Evolutionary conservation across 2,329 filamentous ascomycete genomes (phyloP), one percentile per base, ranked within the genome.

Genomic region (Penicillium concentricum): DNA sequence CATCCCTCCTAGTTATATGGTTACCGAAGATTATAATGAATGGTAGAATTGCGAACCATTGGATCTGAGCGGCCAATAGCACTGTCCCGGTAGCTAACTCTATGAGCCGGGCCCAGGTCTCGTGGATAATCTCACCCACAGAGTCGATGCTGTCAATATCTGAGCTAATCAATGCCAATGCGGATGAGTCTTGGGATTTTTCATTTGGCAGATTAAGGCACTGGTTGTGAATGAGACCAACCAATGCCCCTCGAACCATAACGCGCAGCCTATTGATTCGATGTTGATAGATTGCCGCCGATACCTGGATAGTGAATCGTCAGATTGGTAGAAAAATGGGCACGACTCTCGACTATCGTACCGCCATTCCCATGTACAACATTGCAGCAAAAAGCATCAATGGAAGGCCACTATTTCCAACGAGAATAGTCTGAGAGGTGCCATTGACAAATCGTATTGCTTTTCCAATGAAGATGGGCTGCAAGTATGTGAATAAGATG

Each of bases 191-290:
- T 22, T 39, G 42, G 26, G 38, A 44, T 12, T 20, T 56, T 1
- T 46, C 30, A 20, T 39, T 18, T 13, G 20, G 22, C 41, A 45
- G 24, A 16, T 46, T 3, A 28, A 56, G 46, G 16, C 41, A 51
- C 30, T 20, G 32, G 7, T 30, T 12, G 32, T 56, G 54, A 30
- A 56, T 38, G 24, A 56, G 54, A 20, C 54, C 32, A 26, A 56
- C 34, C 18, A 56, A 28, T 20, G 54, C 54, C 30, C 54, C 54
- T 18, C 48, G 54, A 12, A 42, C 43, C 54, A 56, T 52, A 18
- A 56, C 38, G 2, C 24, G 39, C 20, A 56, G 39, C 34, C 48
- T 43, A 22, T 52, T 56, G 20, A 56, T 24, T 18, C 22, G 12
- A 22, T 45, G 32, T 46, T 24, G 48, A 18, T 56, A 56, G 24